Evolutionary conservation across 2,329 filamentous ascomycete species (phyloP), one percentile per base, ranked within the genome.

Genomic region (Aureobasidium musti): DNA sequence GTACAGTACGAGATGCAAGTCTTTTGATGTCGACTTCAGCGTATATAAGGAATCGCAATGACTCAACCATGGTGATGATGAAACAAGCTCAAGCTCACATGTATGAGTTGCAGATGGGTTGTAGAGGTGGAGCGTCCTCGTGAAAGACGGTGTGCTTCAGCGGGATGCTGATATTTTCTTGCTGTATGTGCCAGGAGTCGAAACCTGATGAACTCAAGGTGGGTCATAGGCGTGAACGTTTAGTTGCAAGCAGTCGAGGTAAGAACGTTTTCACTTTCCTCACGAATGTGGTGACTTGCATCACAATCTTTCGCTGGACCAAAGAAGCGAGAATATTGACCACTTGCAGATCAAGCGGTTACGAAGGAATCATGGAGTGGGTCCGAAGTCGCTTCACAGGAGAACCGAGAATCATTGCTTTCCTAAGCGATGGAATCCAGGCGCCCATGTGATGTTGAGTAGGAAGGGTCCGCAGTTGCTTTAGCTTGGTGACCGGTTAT

Each of bases 361-460:
- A 37, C 30, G 35, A 37, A 37, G 50, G 11, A n/a, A 37, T 13
- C 5, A 47, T 23, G 21, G 43, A 30, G 49, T 52, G 49, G 49
- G 26, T n/a, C 49, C 30, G 3, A n/a, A 4, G 49, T 19, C n/a
- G 33, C 49, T 5, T 28, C 6, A 26, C 26, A n/a, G 13, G 49
- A 26, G 49, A 52, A 26, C 49, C 49, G 49, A 52, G 49, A 28
- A 3, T 28, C 26, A 33, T 52, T n/a, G 33, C 33, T 30, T 30
- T 26, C 11, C 49, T 13, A 54, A 54, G 50, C 50, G 50, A 54
- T 11, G 50, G 26, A 11, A 37, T 21, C 30, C 30, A 54, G 30
- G n/a, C 30, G 50, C 26, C 49, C n/a, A 35, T 54, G 50, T 54
- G 30, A 54, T 54, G 30, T 54, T 37, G n/a, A 53, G 30, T 35